A percentile compares a stretch with the other conserved stretches of the same genome.
Evolutionary conservation across 352 stramenopile species (phyloP).

Genomic region (Aphanomyces cochlioides): DNA sequence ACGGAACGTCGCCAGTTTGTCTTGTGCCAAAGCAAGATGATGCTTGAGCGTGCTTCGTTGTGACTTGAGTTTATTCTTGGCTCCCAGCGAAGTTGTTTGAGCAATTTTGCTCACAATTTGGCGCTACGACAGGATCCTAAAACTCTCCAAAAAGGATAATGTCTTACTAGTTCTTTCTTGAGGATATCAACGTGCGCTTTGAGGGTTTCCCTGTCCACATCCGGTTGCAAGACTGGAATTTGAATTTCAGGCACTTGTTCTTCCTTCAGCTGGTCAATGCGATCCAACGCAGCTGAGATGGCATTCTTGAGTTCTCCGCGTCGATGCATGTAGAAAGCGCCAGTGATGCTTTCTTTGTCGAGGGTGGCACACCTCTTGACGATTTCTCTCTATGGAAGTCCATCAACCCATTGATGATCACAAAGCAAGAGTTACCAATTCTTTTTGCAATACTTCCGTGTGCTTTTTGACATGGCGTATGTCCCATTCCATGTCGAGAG

Average conservation of each 20-base stretch:
- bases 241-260: constrained; percentile 1
- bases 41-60: constrained; percentile 21
- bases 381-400: neutral
- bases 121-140: neutral
- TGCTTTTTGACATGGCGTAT: constrained; percentile 13
- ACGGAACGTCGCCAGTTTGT: neutral
- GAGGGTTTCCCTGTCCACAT: neutral
- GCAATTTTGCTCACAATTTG: constrained; percentile 10
- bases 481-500: constrained; percentile 10
- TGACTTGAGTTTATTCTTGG: constrained; percentile 18
- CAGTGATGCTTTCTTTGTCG: neutral
- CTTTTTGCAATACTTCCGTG: neutral
- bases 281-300: neutral
- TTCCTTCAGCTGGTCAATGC: neutral
- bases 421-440: constrained; percentile 14
- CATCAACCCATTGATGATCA: neutral
- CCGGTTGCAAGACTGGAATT: neutral
- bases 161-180: constrained; percentile 24
- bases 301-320: constrained; percentile 21
- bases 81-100: neutral
- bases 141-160: neutral
- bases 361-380: neutral
- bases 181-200: constrained; percentile 13
- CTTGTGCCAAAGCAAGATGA: constrained; percentile 12
- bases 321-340: constrained; percentile 2